Conservation (phyloP, 495 filamentous ascomycete species). For the Sordaria brevicollis region DNA sequence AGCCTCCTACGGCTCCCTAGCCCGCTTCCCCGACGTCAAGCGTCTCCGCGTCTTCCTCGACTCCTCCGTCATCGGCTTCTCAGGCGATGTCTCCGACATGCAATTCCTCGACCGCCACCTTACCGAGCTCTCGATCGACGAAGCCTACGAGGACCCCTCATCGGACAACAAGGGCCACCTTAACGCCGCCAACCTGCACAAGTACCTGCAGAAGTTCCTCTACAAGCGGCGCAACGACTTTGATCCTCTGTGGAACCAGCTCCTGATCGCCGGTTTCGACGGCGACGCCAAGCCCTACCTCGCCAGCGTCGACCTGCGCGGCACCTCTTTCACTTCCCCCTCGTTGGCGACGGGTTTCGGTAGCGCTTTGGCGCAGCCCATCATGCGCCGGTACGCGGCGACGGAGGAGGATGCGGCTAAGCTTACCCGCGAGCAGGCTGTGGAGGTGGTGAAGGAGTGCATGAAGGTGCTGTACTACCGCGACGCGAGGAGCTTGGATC, state of each 20-base stretch:
- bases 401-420: constrained; percentile 65
- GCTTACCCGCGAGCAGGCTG: constrained; percentile 67
- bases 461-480: constrained; percentile 98
- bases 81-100: constrained; percentile 96
- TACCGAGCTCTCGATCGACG: constrained; percentile 71
- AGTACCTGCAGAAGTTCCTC: constrained; percentile 86
- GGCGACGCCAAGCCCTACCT: constrained; percentile 73
- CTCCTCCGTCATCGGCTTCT: constrained; percentile 71
- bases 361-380: constrained; percentile 82
- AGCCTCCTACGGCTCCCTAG: constrained; percentile 97
- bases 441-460: constrained; percentile 73
- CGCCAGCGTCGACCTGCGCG: constrained; percentile 79
- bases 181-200: constrained; percentile 89
- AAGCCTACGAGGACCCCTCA: constrained; percentile 59
- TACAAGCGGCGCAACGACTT: constrained; percentile 91
- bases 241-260: constrained; percentile 94
- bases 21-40: constrained; percentile 93
- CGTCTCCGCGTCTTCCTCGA: constrained; percentile 74
- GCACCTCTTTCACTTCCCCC: constrained; percentile 80
- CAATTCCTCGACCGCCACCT: constrained; percentile 91
- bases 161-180: constrained; percentile 43
- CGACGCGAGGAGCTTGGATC: constrained; percentile 84
- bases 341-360: constrained; percentile 91
- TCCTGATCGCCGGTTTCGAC: constrained; percentile 85
- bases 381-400: constrained; percentile 70